Conservation (phyloP, 2,329 filamentous ascomycete species). For the Trichoderma lentiforme region DNA sequence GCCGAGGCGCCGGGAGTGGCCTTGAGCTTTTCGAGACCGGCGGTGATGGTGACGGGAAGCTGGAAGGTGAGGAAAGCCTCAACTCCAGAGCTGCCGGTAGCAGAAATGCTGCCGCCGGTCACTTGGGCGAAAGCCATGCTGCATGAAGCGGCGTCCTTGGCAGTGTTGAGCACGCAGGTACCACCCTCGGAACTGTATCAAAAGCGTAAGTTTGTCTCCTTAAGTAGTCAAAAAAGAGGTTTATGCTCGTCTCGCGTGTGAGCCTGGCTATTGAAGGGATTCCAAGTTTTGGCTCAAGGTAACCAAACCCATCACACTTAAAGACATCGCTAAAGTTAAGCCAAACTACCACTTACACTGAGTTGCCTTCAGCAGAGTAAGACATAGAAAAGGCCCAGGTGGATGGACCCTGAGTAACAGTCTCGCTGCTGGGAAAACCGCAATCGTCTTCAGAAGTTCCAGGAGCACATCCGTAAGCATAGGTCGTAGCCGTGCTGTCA, state of each 20-base stretch:
- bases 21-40: conserved; percentile 36
- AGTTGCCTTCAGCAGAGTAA: not conserved
- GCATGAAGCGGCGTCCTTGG: conserved; percentile 28
- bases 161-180: conserved; percentile 28
- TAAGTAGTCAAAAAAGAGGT: too few species aligned
- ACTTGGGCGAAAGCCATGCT: not conserved
- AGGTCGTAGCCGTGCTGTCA: conserved; percentile 29
- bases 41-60: conserved; percentile 37
- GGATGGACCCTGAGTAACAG: conserved; percentile 29
- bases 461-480: conserved; percentile 27
- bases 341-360: not conserved
- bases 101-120: not conserved
- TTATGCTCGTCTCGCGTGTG: not conserved
- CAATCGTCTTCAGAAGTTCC: conserved; percentile 4
- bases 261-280: not conserved
- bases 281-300: not conserved
- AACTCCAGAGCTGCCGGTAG: conserved; percentile 1
- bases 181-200: conserved; percentile 21
- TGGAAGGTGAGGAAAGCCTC: conserved; percentile 24
- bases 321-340: not conserved
- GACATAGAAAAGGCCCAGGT: conserved; percentile 22
- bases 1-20: conserved; percentile 16
- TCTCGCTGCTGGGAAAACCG: conserved; percentile 13
- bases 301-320: not conserved
- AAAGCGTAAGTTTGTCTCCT: not conserved